Base-by-base conservation (phyloP, 768 basidiomycete genomes). In the Boletus huronensis region DNA sequence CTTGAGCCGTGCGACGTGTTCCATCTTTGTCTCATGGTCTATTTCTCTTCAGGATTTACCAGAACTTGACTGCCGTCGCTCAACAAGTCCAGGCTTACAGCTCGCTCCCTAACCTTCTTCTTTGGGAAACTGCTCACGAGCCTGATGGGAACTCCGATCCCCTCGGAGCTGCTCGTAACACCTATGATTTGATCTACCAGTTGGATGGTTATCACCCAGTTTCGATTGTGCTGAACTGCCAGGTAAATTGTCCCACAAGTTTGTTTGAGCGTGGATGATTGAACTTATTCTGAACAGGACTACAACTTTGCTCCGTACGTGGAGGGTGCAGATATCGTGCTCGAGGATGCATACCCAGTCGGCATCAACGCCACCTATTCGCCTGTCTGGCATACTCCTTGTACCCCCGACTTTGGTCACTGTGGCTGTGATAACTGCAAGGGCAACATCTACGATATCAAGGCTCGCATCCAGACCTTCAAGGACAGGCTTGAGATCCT, bases 101-200 rank as follows among this genome's bases (percentile, higher is more conserved):
- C 57, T 78, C 81, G 5, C 77, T 85, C 11, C 77, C 82, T 0
- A 90, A 88, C 58, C 76, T 90, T 25, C 73, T 90, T 11, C 68
- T 82, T 0, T 85, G 84, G 83, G 88, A 88, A 63, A 88, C 85
- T 8, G 84, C 78, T 6, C 86, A 88, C 60, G 86, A 90, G 63
- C 85, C 83, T 1, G 87, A 89, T 52, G 86, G 87, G 38, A 82
- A 79, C 19, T 77, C 77, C 0, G 84, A 88, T 55, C 85, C 88
- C 2, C 64, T 82, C n/a, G 71, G 78, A 50, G 85, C 87, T 0
- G 82, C 88, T 5, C 57, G 53, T 1, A 47, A 39, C 1, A 65
- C 82, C 1, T 78, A 79, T 52, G 75, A 82, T 49, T 57, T 74
- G 32, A 80, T 85, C 52, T 70, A 76, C 55, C 50, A 68, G 19